Conservation (phyloP, 1,139 yeast genomes). For the Blastobotrys malaysiensis region DNA sequence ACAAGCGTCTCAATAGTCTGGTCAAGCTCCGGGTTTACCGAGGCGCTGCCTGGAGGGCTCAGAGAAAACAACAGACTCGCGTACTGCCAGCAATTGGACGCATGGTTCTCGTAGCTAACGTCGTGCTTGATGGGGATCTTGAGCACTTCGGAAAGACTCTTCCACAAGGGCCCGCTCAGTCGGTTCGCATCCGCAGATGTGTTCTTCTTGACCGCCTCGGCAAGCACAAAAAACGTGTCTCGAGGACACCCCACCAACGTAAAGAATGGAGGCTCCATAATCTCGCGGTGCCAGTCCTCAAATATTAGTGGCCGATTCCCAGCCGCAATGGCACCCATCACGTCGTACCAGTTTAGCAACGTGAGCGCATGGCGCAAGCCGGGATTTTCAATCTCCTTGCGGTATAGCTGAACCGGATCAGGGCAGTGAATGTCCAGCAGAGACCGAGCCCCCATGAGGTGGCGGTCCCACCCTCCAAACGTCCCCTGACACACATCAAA, state of each 20-base stretch:
- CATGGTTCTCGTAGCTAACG: background rate
- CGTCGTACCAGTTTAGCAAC: constrained; percentile 22
- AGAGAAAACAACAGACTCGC: constrained; percentile 17
- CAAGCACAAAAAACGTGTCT: constrained; percentile 14
- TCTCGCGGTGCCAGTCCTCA: constrained; percentile 22
- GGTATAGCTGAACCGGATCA: constrained; percentile 11
- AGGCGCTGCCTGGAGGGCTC: constrained; percentile 5
- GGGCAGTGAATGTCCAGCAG: constrained; percentile 20
- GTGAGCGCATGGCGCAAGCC: constrained; percentile 23
- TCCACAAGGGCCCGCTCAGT: background rate
- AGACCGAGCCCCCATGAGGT: constrained; percentile 20
- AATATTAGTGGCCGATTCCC: constrained; percentile 16
- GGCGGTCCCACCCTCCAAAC: constrained; percentile 21
- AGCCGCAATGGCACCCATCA: constrained; percentile 19
- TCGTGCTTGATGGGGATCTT: background rate
- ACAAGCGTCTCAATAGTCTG: constrained; percentile 13
- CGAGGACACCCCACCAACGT: constrained; percentile 19
- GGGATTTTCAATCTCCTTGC: constrained; percentile 15
- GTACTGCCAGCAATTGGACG: constrained; percentile 16
- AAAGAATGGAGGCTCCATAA: constrained; percentile 20
- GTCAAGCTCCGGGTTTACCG: background rate
- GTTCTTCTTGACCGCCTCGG: constrained; percentile 10
- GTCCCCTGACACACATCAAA: constrained; percentile 23
- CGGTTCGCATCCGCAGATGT: background rate
- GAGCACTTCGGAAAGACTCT: background rate